Evolutionary conservation across 2,329 filamentous ascomycete species (phyloP), one percentile per base, ranked within the genome.

Genomic region (Colletotrichum liaoningense): DNA sequence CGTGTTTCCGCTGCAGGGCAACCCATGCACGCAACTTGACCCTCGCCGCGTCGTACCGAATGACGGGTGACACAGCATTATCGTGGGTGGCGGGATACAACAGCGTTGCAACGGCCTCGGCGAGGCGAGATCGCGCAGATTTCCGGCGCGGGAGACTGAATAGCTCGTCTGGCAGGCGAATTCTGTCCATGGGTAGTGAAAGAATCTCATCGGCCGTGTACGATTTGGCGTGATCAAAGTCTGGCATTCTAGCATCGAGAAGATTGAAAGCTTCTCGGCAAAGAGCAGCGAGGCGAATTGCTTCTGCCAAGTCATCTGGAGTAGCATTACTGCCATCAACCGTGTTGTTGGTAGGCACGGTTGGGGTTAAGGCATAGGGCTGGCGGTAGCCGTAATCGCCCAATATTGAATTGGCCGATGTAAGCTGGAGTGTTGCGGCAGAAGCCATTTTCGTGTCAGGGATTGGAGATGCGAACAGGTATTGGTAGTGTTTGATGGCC

Each of bases 181-280:
- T 64, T 38, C 75, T 75, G 60, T 77, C 75, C 24, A 84, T 65
- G 0, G 81, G 82, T 24, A 84, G 76, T 6, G 76, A 75, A 57
- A 83, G 75, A 60, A 84, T 83, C 71, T 83, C 83, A 35, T 82
- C 81, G 16, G 77, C 77, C 8, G 81, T 82, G 69, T 80, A 81
- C 9, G 79, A 68, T 46, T 76, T 70, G 52, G 78, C 77, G 7
- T 79, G 80, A 22, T 79, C 74, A 63, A 84, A 80, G 58, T 65
- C 67, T 0, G 79, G 77, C 35, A 82, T 74, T 54, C 76, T 38
- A 28, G 70, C 63, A n/a, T 76, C 70, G 5, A 84, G 77, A 1
- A 77, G 75, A 30, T 79, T 75, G 16, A 83, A 78, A 16, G 78
- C 77, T 28, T 76, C 67, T 26, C 78, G 79, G 74, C 76, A 82